Evolutionary conservation across 2,329 filamentous ascomycete species (phyloP).

Genomic region (Ophiocordyceps camponoti-saundersi): DNA sequence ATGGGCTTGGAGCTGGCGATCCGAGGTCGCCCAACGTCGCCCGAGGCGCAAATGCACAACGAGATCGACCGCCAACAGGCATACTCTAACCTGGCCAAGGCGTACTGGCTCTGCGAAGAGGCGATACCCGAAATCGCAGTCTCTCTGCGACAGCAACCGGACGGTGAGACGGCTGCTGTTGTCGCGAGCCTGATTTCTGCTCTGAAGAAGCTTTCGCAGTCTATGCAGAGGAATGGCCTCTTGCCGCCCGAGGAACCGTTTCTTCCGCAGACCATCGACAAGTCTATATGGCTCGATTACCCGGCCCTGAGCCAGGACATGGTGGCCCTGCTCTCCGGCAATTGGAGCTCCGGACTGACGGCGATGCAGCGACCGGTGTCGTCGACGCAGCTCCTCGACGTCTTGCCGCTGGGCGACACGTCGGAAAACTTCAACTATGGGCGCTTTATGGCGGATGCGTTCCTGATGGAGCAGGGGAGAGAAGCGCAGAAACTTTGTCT

Average conservation of each 20-base stretch:
- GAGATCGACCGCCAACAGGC: slow-evolving; percentile 52
- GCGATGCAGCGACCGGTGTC: slow-evolving; percentile 27
- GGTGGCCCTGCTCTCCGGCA: slow-evolving; percentile 50
- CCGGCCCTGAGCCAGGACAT: slow-evolving; percentile 58
- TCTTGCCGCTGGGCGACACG: slow-evolving; percentile 64
- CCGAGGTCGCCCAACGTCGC: slow-evolving; percentile 37
- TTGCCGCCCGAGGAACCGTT: slow-evolving; percentile 52
- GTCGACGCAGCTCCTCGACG: slow-evolving; percentile 41
- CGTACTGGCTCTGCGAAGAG: slow-evolving; percentile 59
- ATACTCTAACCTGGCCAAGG: slow-evolving; percentile 72
- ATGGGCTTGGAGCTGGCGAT: slow-evolving; percentile 57
- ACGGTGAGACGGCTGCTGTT: slow-evolving; percentile 32
- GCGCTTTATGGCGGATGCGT: slow-evolving; percentile 57
- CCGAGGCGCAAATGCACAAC: slow-evolving; percentile 34
- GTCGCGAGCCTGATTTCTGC: slow-evolving; percentile 42
- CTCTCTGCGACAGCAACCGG: slow-evolving; percentile 21
- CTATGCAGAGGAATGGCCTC: slow-evolving; percentile 71
- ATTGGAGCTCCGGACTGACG: slow-evolving; percentile 30
- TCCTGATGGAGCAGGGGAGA: slow-evolving; percentile 55
- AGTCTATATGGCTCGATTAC: slow-evolving; percentile 67
- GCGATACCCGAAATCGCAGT: slow-evolving; percentile 31
- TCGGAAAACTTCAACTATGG: slow-evolving; percentile 61
- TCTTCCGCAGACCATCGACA: slow-evolving; percentile 64
- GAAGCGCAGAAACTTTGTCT: slow-evolving; percentile 52
- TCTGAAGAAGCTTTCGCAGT: slow-evolving; percentile 57